Percentiles rank a stretch among this genome's conserved stretches.
Evolutionary conservation across 306 rosid genomes (phyloP).

Genomic region (Parietaria judaica): DNA sequence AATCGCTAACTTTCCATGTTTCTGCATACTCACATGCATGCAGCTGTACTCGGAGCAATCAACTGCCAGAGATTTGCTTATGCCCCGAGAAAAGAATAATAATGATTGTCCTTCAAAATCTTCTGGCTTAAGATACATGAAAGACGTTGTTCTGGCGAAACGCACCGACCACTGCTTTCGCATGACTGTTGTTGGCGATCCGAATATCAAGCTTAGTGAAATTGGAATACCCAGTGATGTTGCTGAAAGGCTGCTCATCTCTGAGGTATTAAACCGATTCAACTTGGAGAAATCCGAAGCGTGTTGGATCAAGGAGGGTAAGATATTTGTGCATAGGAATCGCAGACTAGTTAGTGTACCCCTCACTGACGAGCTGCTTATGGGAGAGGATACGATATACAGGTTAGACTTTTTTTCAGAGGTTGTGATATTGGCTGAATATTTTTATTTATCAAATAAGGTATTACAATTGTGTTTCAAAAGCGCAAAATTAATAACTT

Average conservation of each 20-base stretch:
- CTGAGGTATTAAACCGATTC: constrained; percentile 58
- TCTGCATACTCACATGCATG: constrained; percentile 13
- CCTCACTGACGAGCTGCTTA: constrained; percentile 37
- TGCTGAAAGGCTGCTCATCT: constrained; percentile 67
- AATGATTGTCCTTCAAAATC: constrained; percentile 59
- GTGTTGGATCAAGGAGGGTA: constrained; percentile 59
- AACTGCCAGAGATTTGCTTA: constrained; percentile 37
- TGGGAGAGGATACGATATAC: constrained; percentile 53
- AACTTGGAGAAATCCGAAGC: constrained; percentile 47
- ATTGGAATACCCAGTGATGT: constrained; percentile 76
- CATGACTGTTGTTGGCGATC: constrained; percentile 83
- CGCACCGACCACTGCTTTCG: constrained; percentile 80
- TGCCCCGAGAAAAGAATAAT: constrained; percentile 43
- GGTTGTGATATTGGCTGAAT: no score
- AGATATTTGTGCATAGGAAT: constrained; percentile 47
- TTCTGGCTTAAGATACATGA: constrained; percentile 88
- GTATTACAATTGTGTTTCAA: no score
- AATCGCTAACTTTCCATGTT: no score
- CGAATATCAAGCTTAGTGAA: constrained; percentile 66
- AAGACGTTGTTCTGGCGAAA: constrained; percentile 91
- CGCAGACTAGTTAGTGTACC: constrained; percentile 33
- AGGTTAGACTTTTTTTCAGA: no score
- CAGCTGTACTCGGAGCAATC: constrained; percentile 70
- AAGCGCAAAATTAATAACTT: no score
- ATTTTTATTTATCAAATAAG: no score